A percentile compares a stretch with the other conserved stretches of the same genome.
Conservation (phyloP, 257 asterid species). For the Orobanche coerulescens region DNA sequence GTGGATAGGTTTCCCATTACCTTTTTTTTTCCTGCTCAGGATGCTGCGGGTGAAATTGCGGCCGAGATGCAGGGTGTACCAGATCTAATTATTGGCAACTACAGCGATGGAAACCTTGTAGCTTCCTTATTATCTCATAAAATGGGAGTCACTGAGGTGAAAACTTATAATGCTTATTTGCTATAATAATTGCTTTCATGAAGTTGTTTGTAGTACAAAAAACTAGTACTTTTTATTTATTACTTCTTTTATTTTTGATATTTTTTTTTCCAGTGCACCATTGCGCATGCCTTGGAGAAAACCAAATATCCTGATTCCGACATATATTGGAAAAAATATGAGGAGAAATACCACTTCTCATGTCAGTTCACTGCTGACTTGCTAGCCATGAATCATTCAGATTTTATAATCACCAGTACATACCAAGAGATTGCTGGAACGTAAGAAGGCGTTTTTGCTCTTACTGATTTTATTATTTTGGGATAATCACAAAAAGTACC, state of each 20-base stretch:
- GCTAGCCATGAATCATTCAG: constrained; percentile 91
- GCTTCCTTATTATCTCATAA: constrained; percentile 82
- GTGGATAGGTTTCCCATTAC: background rate
- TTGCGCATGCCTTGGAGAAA: constrained; percentile 98
- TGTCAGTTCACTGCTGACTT: constrained; percentile 96
- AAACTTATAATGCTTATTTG: background rate
- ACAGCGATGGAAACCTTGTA: constrained; percentile 97
- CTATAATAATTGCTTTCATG: constrained; percentile 6
- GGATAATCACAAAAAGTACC: no score
- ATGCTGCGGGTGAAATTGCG: constrained; percentile 66
- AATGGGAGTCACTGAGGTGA: constrained; percentile 92
- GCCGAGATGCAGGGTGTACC: constrained; percentile 94
- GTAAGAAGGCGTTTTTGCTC: constrained; percentile 38
- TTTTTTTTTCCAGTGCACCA: constrained; percentile 62
- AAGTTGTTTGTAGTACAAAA: background rate
- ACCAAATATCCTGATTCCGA: constrained; percentile 99
- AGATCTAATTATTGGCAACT: constrained; percentile 83
- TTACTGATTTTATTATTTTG: background rate
- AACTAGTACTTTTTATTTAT: background rate
- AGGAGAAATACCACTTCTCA: constrained; percentile 92
- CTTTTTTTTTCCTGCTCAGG: constrained; percentile 35
- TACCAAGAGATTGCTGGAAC: constrained; percentile 99
- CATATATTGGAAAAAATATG: constrained; percentile 78
- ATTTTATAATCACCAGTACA: constrained; percentile 92
- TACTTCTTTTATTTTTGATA: background rate